These are phyloP conservation scores for Metschnikowia vanudenii DNA, from an alignment of 805 yeast species.

Conservation along the genomic window DNA sequence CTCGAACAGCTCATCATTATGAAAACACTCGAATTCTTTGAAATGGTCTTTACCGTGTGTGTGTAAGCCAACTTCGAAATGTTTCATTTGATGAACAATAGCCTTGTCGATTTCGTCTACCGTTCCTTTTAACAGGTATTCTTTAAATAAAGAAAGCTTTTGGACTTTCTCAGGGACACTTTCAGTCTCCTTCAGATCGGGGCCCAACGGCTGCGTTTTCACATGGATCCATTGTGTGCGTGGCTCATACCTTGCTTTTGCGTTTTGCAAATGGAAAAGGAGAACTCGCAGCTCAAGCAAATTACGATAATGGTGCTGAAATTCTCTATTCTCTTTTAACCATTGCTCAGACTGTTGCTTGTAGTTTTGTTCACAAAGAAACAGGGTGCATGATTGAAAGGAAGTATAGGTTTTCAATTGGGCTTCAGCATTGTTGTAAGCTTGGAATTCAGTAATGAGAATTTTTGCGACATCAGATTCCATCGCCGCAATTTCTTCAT, in stretches of 20 bases:
- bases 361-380: too few species aligned
- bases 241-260: slow-evolving; percentile 1
- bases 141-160: too few species aligned
- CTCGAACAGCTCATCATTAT: not conserved
- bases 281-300: not conserved
- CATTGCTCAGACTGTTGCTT: too few species aligned
- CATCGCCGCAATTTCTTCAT: not conserved
- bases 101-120: not conserved
- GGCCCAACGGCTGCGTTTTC: not conserved
- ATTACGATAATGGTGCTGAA: not conserved
- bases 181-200: not conserved
- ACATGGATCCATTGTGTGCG: slow-evolving; percentile 6
- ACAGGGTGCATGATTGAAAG: too few species aligned
- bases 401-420: too few species aligned
- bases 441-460: too few species aligned
- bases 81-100: not conserved
- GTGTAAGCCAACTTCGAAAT: not conserved
- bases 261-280: not conserved
- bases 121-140: too few species aligned
- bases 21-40: not conserved
- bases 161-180: not conserved
- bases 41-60: not conserved
- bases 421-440: too few species aligned
- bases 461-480: too few species aligned
- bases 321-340: not conserved